These are phyloP conservation scores for Cenchrus americanus DNA, from an alignment of 176 grass and related monocot genomes.

Conservation along the genomic window DNA sequence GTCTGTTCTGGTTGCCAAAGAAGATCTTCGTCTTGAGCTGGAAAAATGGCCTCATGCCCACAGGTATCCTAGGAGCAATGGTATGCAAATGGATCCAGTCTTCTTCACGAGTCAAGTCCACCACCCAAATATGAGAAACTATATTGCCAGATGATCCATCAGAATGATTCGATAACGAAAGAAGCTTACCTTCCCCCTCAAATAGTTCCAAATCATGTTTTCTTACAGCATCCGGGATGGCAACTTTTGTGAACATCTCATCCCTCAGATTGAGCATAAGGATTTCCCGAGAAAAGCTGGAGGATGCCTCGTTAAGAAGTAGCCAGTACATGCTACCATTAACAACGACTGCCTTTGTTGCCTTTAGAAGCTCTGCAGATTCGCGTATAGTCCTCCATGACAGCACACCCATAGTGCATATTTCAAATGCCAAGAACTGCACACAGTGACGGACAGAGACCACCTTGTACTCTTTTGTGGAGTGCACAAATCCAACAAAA, in stretches of 20 bases:
- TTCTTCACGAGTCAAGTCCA: not conserved
- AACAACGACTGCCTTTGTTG: slow-evolving; percentile 46
- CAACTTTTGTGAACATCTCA: slow-evolving; percentile 36
- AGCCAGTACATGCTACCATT: slow-evolving; percentile 49
- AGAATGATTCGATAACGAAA: slow-evolving; percentile 41
- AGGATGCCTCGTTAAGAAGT: slow-evolving; percentile 44
- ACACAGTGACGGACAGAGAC: slow-evolving; percentile 40
- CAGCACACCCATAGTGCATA: slow-evolving; percentile 37
- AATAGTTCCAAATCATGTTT: slow-evolving; percentile 42
- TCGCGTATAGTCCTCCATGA: slow-evolving; percentile 43
- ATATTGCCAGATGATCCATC: slow-evolving; percentile 22
- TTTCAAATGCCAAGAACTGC: slow-evolving; percentile 51
- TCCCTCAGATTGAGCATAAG: slow-evolving; percentile 43
- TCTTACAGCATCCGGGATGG: slow-evolving; percentile 40
- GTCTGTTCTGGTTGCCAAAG: slow-evolving; percentile 39
- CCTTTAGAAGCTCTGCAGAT: slow-evolving; percentile 42
- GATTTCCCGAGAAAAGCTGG: slow-evolving; percentile 27
- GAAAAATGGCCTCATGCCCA: slow-evolving; percentile 41
- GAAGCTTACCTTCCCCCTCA: slow-evolving; percentile 47
- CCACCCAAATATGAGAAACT: slow-evolving; percentile 48
- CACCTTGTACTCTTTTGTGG: slow-evolving; percentile 54
- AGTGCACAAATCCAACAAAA: slow-evolving; percentile 54
- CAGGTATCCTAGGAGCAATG: not conserved
- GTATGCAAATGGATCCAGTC: slow-evolving; percentile 36
- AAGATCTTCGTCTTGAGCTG: slow-evolving; percentile 48